Percentiles rank a stretch among this genome's conserved stretches.
Conservation (phyloP, 306 rosid genomes). For the Quercus robur region DNA sequence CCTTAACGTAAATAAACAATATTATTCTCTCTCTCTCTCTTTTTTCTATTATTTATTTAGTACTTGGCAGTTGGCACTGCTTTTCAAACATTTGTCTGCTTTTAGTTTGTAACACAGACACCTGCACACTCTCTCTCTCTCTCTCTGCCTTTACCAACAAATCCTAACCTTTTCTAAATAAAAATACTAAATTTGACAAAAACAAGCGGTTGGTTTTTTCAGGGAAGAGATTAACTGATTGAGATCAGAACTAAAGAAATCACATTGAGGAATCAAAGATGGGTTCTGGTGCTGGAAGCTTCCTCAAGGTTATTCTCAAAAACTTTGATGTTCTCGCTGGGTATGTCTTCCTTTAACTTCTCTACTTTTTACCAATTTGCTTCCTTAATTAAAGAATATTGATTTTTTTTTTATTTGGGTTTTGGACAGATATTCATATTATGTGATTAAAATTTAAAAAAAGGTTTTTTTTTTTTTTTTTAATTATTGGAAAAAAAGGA, state of each 20-base stretch:
- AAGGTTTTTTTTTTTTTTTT: background rate
- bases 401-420: background rate
- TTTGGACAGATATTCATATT: background rate
- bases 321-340: slow-evolving; percentile 96
- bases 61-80: background rate
- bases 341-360: slow-evolving; percentile 32
- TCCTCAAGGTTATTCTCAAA: slow-evolving; percentile 67
- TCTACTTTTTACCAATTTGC: background rate
- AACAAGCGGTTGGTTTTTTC: slow-evolving; percentile 7
- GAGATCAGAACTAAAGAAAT: background rate
- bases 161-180: background rate
- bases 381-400: background rate
- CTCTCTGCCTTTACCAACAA: background rate
- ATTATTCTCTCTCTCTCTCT: too few relatives aligned
- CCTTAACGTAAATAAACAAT: too few relatives aligned
- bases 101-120: background rate
- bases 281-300: slow-evolving; percentile 87
- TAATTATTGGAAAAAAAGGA: background rate
- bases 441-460: background rate
- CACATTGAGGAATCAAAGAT: slow-evolving; percentile 32
- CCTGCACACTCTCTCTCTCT: background rate
- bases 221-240: background rate
- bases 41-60: background rate
- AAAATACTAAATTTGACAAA: background rate
- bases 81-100: background rate